These are phyloP conservation scores for Hypoxylon sp. DNA, from an alignment of 2,329 filamentous ascomycete species.

Conservation along the genomic window DNA sequence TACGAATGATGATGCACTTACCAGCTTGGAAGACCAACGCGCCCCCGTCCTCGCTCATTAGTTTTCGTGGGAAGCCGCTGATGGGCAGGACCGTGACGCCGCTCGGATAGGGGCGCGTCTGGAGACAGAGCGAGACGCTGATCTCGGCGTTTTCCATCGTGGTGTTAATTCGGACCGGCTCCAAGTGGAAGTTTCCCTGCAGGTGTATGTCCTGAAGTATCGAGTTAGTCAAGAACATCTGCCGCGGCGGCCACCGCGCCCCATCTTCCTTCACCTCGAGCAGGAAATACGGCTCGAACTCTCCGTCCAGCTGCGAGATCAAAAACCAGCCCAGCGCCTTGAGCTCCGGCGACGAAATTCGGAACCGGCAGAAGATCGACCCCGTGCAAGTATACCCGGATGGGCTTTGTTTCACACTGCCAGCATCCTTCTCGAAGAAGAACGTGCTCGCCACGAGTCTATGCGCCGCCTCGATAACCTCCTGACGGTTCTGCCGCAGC, in stretches of 20 bases:
- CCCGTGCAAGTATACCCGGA: constrained; percentile 50
- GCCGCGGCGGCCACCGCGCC: constrained; percentile 40
- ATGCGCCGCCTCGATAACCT: constrained; percentile 48
- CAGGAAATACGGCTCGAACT: constrained; percentile 51
- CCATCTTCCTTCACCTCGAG: constrained; percentile 43
- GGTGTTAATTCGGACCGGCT: constrained; percentile 44
- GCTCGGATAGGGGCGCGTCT: constrained; percentile 42
- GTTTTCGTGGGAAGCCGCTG: constrained; percentile 49
- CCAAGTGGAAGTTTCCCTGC: constrained; percentile 48
- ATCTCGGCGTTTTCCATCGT: constrained; percentile 43
- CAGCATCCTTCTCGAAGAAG: constrained; percentile 50
- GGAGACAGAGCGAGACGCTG: constrained; percentile 47
- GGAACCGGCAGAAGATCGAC: constrained; percentile 49
- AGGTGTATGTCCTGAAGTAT: constrained; percentile 50
- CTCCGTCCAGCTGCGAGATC: constrained; percentile 47
- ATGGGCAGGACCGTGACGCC: constrained; percentile 47
- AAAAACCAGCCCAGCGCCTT: constrained; percentile 50
- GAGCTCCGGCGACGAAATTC: constrained; percentile 45
- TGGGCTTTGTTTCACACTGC: constrained; percentile 45
- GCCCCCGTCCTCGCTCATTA: constrained; percentile 49
- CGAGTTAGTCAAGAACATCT: constrained; percentile 44
- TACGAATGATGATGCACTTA: constrained; percentile 26
- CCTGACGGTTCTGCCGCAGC: constrained; percentile 43
- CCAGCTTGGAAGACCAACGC: constrained; percentile 40
- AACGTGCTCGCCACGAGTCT: constrained; percentile 51